Percentiles rank a stretch among this genome's conserved stretches.
Conservation (phyloP, 768 basidiomycete species). For the Mycena pura region DNA sequence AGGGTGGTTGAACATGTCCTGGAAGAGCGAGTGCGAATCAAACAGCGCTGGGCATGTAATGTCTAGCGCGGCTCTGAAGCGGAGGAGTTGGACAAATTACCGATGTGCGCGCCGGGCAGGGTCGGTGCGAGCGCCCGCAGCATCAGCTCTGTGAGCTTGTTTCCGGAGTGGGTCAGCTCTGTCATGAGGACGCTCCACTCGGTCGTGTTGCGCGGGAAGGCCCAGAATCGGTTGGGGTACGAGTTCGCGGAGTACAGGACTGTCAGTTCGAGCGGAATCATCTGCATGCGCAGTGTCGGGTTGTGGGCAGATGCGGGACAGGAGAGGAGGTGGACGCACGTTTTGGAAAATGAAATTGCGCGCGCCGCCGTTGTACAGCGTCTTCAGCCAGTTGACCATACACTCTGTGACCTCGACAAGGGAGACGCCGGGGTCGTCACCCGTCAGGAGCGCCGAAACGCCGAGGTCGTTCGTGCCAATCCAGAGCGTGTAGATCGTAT, state of each 20-base stretch:
- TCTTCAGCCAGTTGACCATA: constrained; percentile 64
- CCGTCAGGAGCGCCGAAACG: constrained; percentile 57
- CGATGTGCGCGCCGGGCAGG: constrained; percentile 62
- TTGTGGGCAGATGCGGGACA: not conserved
- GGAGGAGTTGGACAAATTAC: constrained; percentile 35
- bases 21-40: constrained; percentile 65
- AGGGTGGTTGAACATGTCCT: constrained; percentile 62
- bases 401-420: constrained; percentile 65
- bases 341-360: constrained; percentile 75
- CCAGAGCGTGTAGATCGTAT: constrained; percentile 72
- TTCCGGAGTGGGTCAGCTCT: constrained; percentile 58
- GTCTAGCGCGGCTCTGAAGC: not conserved
- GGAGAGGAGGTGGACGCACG: constrained; percentile 52
- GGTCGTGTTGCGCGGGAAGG: constrained; percentile 54
- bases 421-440: constrained; percentile 50
- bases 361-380: constrained; percentile 62
- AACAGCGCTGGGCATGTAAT: constrained; percentile 52
- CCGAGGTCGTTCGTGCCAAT: constrained; percentile 75
- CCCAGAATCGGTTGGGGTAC: constrained; percentile 59
- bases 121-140: constrained; percentile 52
- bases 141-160: constrained; percentile 57
- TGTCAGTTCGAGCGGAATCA: constrained; percentile 60
- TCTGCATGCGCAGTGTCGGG: constrained; percentile 39
- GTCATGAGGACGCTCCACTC: constrained; percentile 64
- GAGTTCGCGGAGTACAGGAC: constrained; percentile 54